Percentiles rank a stretch among this genome's conserved stretches.
phyloP scores from a whole-genome alignment of 768 basidiomycete genomes.

The Mycena metata region DNA sequence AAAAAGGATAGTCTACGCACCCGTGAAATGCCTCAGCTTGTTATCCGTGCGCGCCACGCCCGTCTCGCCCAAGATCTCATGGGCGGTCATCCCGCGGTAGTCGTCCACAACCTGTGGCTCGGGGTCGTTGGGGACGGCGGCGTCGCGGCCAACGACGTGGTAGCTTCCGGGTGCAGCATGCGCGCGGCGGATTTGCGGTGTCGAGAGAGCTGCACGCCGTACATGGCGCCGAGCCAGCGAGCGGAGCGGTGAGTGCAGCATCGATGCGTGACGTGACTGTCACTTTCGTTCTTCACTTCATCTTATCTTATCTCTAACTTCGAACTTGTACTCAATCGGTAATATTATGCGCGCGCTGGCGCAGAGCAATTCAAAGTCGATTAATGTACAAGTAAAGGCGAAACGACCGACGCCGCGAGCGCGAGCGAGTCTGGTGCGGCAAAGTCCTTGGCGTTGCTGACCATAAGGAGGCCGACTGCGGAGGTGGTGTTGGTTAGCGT shows the following conservation, averaged over 20 bases:
- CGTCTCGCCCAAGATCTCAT: conserved; percentile 85
- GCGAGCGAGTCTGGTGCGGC: conserved; percentile 46
- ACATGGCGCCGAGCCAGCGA: conserved; percentile 33
- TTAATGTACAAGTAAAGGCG: conserved; percentile 54
- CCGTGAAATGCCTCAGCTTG: conserved; percentile 94
- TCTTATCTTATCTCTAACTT: too few species aligned
- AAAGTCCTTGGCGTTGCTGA: conserved; percentile 75
- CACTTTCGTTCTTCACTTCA: too few species aligned
- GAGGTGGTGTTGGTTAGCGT: too few species aligned
- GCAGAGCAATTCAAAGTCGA: neutral
- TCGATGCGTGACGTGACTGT: neutral
- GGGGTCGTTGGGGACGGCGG: conserved; percentile 20
- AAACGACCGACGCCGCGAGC: conserved; percentile 51
- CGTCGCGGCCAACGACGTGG: conserved; percentile 30
- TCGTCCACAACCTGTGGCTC: conserved; percentile 72
- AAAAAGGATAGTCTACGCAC: conserved; percentile 55
- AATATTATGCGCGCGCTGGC: conserved; percentile 8
- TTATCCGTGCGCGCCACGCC: conserved; percentile 73
- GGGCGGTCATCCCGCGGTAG: conserved; percentile 82
- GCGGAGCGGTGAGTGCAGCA: conserved; percentile 14
- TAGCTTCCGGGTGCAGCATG: conserved; percentile 21
- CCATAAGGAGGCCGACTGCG: conserved; percentile 86
- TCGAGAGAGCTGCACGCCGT: conserved; percentile 28
- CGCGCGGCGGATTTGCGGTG: neutral
- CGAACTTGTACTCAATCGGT: too few species aligned